Evolutionary conservation across 768 basidiomycete species (phyloP), one percentile per base, ranked within the genome.

Genomic region (Tulasnella sp.): DNA sequence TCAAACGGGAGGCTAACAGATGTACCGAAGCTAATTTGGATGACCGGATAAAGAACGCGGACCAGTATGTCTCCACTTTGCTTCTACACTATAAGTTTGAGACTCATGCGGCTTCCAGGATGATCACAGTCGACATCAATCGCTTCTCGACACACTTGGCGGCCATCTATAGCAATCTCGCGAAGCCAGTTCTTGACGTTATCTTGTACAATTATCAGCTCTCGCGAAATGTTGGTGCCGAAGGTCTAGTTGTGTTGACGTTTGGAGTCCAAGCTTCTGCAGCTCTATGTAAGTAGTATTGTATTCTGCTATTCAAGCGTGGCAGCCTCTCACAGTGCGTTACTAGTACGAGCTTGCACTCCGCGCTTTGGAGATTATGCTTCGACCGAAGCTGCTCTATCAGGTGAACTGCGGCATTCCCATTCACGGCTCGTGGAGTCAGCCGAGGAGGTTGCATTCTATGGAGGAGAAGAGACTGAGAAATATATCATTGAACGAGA

Each of bases 161-260:
- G 11, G 90, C 90, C 17, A 92, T 98, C 34, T 98, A 97, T 70
- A 80, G 83, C 15, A 97, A 97, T 69, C 73, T 97, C 41, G 92
- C 92, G 25, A 98, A 98, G 71, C 94, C 94, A 5, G 76, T 86
- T 15, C 78, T 96, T 38, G 94, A 97, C 66, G 86, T 88, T 49
- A 89, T 94, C 48, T 73, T 98, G 10, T 98, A 97, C 73, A 97
- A 97, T 71, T 93, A 91, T 64, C 93, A 97, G 68, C 76, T 98
- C 5, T 88, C 91, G 4, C 83, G 84, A 64, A 96, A 92, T 65
- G 90, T 97, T 30, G 94, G 94, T 15, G 92, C 92, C 3, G 94
- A 98, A 69, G 92, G 90, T 29, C 76, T 96, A 12, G 72, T 94
- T 22, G 75, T 86, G 19, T 75, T 97, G 30, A 93, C 89, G 0